Evolutionary conservation across 2,329 filamentous ascomycete genomes (phyloP).

Genomic region (Botrytis elliptica): DNA sequence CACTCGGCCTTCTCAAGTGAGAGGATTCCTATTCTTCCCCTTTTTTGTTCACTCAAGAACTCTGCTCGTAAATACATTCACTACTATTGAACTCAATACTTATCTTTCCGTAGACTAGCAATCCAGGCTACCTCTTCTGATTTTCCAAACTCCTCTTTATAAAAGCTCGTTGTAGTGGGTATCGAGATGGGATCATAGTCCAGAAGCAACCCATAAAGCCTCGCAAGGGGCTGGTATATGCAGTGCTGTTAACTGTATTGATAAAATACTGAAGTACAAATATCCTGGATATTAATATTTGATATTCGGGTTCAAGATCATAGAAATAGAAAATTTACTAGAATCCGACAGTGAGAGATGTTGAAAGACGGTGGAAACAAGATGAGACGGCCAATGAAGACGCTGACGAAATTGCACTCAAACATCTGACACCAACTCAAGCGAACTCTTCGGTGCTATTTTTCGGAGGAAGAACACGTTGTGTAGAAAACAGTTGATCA

Average conservation of each 20-base stretch:
- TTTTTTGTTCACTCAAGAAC: neutral
- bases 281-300: accelerated
- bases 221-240: neutral
- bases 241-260: neutral
- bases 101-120: neutral
- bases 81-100: neutral
- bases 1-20: neutral
- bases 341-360: neutral
- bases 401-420: neutral
- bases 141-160: neutral
- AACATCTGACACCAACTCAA: neutral
- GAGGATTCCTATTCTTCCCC: neutral
- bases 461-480: too few species aligned
- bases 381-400: neutral
- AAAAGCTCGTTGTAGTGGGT: neutral
- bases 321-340: accelerated
- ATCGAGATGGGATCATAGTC: neutral
- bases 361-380: neutral
- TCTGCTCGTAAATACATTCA: neutral
- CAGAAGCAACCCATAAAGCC: neutral
- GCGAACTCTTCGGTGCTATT: neutral
- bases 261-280: neutral
- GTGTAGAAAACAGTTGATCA: too few species aligned
- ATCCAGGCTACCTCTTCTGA: neutral
- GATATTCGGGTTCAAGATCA: neutral